Base-by-base conservation (phyloP, 495 filamentous ascomycete species). In the Lophiotrema nucula region DNA sequence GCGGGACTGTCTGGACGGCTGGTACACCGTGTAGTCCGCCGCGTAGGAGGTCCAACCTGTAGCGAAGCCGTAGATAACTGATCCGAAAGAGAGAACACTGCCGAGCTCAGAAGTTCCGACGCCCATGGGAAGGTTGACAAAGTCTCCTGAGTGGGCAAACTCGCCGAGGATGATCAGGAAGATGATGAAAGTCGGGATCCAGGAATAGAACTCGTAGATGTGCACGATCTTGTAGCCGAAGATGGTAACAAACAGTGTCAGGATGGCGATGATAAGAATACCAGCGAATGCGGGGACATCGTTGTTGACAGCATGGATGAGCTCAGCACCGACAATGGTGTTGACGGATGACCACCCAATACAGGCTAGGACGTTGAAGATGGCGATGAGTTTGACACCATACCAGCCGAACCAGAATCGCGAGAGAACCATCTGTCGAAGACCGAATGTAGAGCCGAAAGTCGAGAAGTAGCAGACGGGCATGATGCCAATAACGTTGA, bases 1-100 rank as follows among this genome's bases (percentile, higher is more conserved):
- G 21, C 82, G 78, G 44, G 81, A 81, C 41, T 78, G 78, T 52
- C 72, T 41, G 13, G 13, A 5, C 1, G 62, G 56, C 28, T 65
- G 88, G 70, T 95, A 92, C 11, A 90, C 87, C 19, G 87, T 90
- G 72, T 92, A 92, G 64, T 93, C 89, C 33, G 88, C 85, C 0
- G 89, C 87, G 58, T 87, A 89, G 16, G 81, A 83, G 8, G 85
- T 86, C 89, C 88, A 93, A 15, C 88, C 88, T 0, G 87, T 89
- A 0, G 84, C 87, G 62, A 91, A 92, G 13, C 88, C 62, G 39
- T 65, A 65, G 33, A 65, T 79, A 10, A 83, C 83, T 1, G 87
- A 82, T 2, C 85, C 86, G 60, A 90, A 92, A 39, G 83, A 87
- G 19, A 95, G 78, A 26, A 88, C 78, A 24, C 73, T 65, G 19